A percentile compares a stretch with the other conserved stretches of the same genome.
Conservation (phyloP, 306 rosid genomes). For the Inga laurina region DNA sequence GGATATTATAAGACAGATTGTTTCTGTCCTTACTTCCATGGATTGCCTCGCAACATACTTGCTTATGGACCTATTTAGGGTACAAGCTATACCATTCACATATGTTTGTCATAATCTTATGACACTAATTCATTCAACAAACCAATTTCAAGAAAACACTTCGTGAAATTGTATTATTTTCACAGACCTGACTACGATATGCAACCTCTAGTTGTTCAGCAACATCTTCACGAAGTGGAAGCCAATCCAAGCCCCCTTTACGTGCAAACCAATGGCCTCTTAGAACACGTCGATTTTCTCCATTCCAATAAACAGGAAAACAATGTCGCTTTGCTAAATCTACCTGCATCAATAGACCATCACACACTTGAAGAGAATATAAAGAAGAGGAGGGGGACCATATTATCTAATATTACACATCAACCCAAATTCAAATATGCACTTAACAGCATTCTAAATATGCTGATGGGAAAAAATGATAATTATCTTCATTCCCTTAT, state of each 20-base stretch:
- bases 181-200: conserved; percentile 71
- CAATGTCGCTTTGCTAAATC: conserved; percentile 77
- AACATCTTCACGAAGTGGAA: conserved; percentile 93
- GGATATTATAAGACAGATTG: not conserved
- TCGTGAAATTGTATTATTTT: conserved; percentile 2
- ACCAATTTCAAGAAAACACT: conserved; percentile 19
- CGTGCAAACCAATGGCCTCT: conserved; percentile 99
- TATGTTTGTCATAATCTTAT: conserved; percentile 1
- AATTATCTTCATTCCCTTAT: conserved; percentile 13
- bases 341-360: conserved; percentile 56
- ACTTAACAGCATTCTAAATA: not conserved
- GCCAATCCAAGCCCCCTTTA: conserved; percentile 96
- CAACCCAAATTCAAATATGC: not conserved
- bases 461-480: not conserved
- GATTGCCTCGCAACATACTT: not conserved
- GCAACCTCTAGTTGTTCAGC: conserved; percentile 93
- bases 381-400: not conserved
- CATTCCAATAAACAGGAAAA: conserved; percentile 98
- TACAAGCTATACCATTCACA: not conserved
- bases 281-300: conserved; percentile 93
- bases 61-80: not conserved
- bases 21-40: not conserved
- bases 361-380: conserved; percentile 27
- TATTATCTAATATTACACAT: conserved; percentile 5
- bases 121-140: conserved; percentile 7